Percentiles rank a stretch among this genome's conserved stretches.
phyloP scores from a whole-genome alignment of 2,329 filamentous ascomycete genomes.

The Phaeophleospora eucalypticola region DNA sequence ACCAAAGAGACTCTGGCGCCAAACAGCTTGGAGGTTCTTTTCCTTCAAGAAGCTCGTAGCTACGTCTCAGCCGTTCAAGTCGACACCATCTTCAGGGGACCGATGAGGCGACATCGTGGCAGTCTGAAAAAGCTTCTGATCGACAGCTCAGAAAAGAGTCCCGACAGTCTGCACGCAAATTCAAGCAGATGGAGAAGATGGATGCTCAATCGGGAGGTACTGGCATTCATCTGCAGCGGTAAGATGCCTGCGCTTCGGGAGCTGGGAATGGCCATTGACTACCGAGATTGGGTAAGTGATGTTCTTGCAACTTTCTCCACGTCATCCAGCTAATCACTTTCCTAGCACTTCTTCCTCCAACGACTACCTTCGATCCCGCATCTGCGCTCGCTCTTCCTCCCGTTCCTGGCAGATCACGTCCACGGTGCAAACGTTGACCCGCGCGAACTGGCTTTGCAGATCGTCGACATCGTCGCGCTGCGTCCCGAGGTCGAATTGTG shows the following conservation, averaged over 20 bases:
- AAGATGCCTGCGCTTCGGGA: slow-evolving; percentile 69
- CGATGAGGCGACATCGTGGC: slow-evolving; percentile 64
- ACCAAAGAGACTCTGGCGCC: slow-evolving; percentile 73
- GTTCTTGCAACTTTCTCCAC: slow-evolving; percentile 1
- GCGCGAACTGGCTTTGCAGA: slow-evolving; percentile 68
- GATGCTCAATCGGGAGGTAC: slow-evolving; percentile 65
- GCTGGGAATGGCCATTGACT: slow-evolving; percentile 67
- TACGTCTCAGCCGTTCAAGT: slow-evolving; percentile 60
- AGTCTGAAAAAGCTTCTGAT: slow-evolving; percentile 71
- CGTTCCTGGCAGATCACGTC: slow-evolving; percentile 61
- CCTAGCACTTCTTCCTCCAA: slow-evolving; percentile 73
- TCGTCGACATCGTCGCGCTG: slow-evolving; percentile 73
- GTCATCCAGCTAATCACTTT: slow-evolving; percentile 3
- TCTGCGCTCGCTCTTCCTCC: slow-evolving; percentile 67
- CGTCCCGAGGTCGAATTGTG: slow-evolving; percentile 71
- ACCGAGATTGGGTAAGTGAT: slow-evolving; percentile 70
- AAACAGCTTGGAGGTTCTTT: slow-evolving; percentile 74
- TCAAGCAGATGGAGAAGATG: slow-evolving; percentile 60
- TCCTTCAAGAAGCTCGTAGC: slow-evolving; percentile 62
- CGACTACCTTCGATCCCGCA: slow-evolving; percentile 66
- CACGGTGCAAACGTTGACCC: slow-evolving; percentile 54
- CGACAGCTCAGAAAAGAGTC: slow-evolving; percentile 59
- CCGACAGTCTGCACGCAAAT: slow-evolving; percentile 37
- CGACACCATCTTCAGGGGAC: slow-evolving; percentile 66
- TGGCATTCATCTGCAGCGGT: slow-evolving; percentile 71